phyloP scores from a whole-genome alignment of 495 filamentous ascomycete genomes.

The Astrocystis sublimbata region DNA sequence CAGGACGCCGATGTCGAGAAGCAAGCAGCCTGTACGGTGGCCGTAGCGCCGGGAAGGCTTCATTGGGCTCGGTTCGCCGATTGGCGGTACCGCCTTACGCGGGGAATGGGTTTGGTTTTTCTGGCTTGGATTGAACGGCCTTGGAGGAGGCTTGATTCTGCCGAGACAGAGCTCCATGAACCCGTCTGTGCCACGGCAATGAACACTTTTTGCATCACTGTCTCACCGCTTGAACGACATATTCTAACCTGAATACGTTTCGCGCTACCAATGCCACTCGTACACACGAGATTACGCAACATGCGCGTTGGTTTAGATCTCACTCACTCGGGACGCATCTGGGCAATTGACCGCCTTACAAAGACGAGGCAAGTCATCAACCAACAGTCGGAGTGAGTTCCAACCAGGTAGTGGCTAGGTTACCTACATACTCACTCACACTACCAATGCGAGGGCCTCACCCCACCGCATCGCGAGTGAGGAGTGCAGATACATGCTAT shows the following conservation, averaged over 20 bases:
- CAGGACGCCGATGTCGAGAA: conserved; percentile 10
- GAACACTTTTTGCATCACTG: neutral
- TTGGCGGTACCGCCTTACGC: conserved; percentile 2
- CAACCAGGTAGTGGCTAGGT: too few relatives aligned
- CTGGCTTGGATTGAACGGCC: neutral
- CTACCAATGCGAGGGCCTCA: neutral
- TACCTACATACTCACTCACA: too few relatives aligned
- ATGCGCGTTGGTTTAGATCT: neutral
- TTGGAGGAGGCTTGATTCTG: conserved; percentile 6
- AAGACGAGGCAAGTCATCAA: neutral
- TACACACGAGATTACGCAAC: neutral
- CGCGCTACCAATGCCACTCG: neutral
- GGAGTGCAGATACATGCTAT: neutral
- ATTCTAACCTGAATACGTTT: neutral
- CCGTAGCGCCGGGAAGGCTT: neutral
- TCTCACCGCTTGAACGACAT: conserved; percentile 7
- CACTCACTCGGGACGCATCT: neutral
- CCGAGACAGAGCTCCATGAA: neutral
- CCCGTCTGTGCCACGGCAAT: neutral
- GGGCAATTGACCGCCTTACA: neutral
- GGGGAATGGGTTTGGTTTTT: conserved; percentile 10
- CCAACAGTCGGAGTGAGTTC: neutral
- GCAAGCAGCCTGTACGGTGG: conserved; percentile 13
- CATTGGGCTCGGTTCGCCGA: conserved; percentile 3
- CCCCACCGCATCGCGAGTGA: neutral